phyloP scores from a whole-genome alignment of 2,329 filamentous ascomycete species.

The Hypomyces perniciosus region DNA sequence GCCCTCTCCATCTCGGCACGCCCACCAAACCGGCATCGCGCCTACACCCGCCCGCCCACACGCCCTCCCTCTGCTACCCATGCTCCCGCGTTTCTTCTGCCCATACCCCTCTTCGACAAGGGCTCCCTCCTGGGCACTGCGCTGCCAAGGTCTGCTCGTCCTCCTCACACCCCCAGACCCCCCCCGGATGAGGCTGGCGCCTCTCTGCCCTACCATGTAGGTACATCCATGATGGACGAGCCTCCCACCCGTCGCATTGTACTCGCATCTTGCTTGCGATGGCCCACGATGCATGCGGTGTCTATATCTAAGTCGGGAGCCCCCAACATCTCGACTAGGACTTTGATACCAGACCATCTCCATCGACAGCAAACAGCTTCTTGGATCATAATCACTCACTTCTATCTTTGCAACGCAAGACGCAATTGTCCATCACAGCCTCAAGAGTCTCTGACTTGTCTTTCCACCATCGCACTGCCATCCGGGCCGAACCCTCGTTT shows the following conservation, averaged over 20 bases:
- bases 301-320: constrained; percentile 13
- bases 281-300: constrained; percentile 11
- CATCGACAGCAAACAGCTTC: not conserved
- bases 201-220: constrained; percentile 12
- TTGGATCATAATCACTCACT: not conserved
- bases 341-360: constrained; percentile 7
- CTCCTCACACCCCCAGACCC: not conserved
- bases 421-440: not conserved
- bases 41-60: constrained; percentile 1
- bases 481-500: constrained; percentile 5
- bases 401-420: not conserved
- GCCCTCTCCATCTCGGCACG: not conserved
- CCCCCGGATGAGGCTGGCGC: constrained; percentile 18
- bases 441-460: not conserved
- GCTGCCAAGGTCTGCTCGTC: not conserved
- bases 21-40: constrained; percentile 6
- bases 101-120: not conserved
- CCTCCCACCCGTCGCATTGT: constrained; percentile 7
- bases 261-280: constrained; percentile 10
- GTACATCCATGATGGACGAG: constrained; percentile 5
- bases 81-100: not conserved
- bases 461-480: not conserved
- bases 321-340: constrained; percentile 10
- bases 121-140: not conserved
- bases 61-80: not conserved